Conservation (phyloP, 73 alveolate genomes). For the Tetrahymena malaccensis region DNA sequence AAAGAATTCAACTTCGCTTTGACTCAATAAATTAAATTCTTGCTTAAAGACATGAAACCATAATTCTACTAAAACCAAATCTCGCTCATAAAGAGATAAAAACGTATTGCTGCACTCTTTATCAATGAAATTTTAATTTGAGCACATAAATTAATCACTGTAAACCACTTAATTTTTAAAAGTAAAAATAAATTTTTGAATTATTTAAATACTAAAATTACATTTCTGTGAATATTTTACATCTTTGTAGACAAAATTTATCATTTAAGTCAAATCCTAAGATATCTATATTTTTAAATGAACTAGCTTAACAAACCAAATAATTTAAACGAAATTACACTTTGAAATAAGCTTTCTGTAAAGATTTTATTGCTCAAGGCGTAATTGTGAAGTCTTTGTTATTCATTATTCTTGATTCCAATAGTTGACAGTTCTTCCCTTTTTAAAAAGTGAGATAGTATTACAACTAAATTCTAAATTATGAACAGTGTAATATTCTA, state of each 20-base stretch:
- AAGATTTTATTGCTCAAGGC: not conserved
- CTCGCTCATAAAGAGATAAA: not conserved
- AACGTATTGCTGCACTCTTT: not conserved
- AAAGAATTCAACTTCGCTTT: not conserved
- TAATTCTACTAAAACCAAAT: not conserved
- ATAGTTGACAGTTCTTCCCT: not conserved
- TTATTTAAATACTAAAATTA: not conserved
- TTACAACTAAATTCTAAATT: not conserved
- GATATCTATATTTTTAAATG: not conserved
- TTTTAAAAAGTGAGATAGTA: not conserved
- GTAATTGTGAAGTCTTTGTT: not conserved
- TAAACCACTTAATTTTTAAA: not conserved
- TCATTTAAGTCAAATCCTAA: not conserved
- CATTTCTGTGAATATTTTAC: not conserved
- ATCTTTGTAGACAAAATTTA: not conserved
- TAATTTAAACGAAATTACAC: not conserved
- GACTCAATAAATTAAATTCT: not conserved
- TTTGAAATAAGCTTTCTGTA: not conserved
- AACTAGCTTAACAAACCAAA: not conserved
- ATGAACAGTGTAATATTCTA: not conserved
- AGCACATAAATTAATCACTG: not conserved
- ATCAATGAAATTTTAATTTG: not conserved
- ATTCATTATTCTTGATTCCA: not conserved
- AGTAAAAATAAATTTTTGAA: not conserved
- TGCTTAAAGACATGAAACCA: not conserved